Evolutionary conservation across 257 asterid genomes (phyloP), one percentile per base, ranked within the genome.

Genomic region (Solanum lycopersicoides): DNA sequence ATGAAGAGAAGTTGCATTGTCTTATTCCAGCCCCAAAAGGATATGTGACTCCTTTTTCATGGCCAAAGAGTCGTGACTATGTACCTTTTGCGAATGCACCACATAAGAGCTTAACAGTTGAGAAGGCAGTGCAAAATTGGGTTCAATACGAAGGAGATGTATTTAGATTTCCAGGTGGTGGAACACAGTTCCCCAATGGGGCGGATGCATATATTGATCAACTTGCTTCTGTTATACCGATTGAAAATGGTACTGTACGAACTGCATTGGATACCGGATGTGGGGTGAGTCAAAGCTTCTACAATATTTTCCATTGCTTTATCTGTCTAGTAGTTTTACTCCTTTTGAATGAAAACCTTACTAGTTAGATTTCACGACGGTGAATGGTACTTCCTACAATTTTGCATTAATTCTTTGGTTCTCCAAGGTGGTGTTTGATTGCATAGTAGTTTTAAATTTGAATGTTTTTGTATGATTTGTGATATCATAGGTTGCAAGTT

Each of bases 31-130:
- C 93, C 12, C 92, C 93, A 13, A 91, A 83, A 74, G 93, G 92
- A 63, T 91, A 91, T 9, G 91, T 88, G 41, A 90, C 91, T 23
- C 93, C 92, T 3, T 91, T 90, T 79, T 82, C 83, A 47, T 91
- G 93, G 93, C 93, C 93, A 30, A 91, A 89, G 89, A 89, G 93
- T 87, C 92, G 91, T 13, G 92, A 90, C 50, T 91, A 90, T 76
- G 93, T 91, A 11, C 92, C 92, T 6, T 91, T 53, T 56, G 93
- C 90, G 6, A 91, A 91, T 88, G 93, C 91, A 37, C 93, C 93
- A 6, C 73, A 90, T 18, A 90, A 89, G 89, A 90, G 89, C 85
- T 88, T 92, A 88, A 88, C 92, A 5, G 91, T 89, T 18, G 94
- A 90, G 89, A 92, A 92, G 87, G 94, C 92, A 16, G 92, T 91